Evolutionary conservation across 805 yeast species (phyloP).

Genomic region (Sugiyamaella valdiviana): DNA sequence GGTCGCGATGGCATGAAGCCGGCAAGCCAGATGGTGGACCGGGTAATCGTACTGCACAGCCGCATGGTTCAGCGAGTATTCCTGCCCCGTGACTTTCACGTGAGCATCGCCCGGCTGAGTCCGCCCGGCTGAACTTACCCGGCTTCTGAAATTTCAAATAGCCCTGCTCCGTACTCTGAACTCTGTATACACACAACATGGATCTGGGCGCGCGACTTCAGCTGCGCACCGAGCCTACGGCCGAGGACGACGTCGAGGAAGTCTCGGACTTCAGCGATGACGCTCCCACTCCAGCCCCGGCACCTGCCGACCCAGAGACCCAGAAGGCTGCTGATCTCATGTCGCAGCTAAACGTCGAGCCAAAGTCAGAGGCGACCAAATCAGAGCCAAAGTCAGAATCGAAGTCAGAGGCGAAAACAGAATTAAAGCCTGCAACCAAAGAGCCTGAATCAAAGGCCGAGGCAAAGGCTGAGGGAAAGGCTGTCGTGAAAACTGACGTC

Average conservation of each 20-base stretch:
- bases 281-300: slow-evolving; percentile 1
- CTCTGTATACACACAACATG: not conserved
- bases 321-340: slow-evolving; percentile 6
- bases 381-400: slow-evolving; percentile 4
- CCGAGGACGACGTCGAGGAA: slow-evolving; percentile 10
- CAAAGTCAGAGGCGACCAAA: slow-evolving; percentile 1
- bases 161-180: not conserved
- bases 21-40: no score
- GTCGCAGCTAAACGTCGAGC: slow-evolving; percentile 3
- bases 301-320: not conserved
- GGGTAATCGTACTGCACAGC: no score
- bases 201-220: not conserved
- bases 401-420: not conserved
- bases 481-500: slow-evolving; percentile 8
- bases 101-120: no score
- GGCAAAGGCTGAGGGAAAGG: slow-evolving; percentile 13
- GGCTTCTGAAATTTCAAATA: not conserved
- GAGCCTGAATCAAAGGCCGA: not conserved
- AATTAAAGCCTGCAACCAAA: no score
- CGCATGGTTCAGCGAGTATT: no score
- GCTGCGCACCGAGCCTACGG: not conserved
- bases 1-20: no score
- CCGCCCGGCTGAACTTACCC: no score
- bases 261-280: slow-evolving; percentile 14
- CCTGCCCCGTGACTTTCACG: no score